phyloP scores from a whole-genome alignment of 2,329 filamentous ascomycete genomes.

The Erysiphe pulchra region DNA sequence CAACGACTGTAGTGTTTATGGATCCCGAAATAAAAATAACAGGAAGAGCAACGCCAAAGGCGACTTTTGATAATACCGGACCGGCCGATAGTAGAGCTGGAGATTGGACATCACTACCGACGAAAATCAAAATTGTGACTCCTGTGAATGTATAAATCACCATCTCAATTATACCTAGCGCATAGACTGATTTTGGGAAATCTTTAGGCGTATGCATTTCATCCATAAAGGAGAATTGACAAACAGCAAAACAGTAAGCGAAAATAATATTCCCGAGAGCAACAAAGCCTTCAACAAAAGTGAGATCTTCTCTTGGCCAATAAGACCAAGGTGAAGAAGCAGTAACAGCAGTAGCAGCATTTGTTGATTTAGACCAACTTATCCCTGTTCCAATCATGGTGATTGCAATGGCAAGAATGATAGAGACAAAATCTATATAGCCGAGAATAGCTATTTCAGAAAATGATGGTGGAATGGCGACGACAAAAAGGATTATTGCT shows the following conservation, averaged over 20 bases:
- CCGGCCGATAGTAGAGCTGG: slow-evolving; percentile 32
- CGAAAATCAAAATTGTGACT: slow-evolving; percentile 32
- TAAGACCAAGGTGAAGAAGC: slow-evolving; percentile 4
- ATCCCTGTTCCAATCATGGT: slow-evolving; percentile 22
- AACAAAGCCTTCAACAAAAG: slow-evolving; percentile 21
- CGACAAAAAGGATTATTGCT: neutral
- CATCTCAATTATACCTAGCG: slow-evolving; percentile 26
- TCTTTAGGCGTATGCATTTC: slow-evolving; percentile 15
- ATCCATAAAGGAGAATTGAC: slow-evolving; percentile 11
- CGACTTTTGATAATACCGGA: slow-evolving; percentile 24
- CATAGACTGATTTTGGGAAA: slow-evolving; percentile 16
- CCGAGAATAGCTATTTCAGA: slow-evolving; percentile 28
- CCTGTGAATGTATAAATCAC: slow-evolving; percentile 30
- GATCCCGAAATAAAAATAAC: slow-evolving; percentile 37
- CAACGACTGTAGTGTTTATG: slow-evolving; percentile 29
- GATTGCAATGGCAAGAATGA: slow-evolving; percentile 17
- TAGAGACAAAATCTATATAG: slow-evolving; percentile 24
- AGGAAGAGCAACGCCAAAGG: slow-evolving; percentile 32
- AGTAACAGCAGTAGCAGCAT: neutral
- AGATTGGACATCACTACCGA: slow-evolving; percentile 25
- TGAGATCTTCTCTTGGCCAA: slow-evolving; percentile 9
- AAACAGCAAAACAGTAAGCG: slow-evolving; percentile 19
- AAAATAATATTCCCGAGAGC: slow-evolving; percentile 32
- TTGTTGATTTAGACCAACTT: slow-evolving; percentile 10
- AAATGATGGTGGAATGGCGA: slow-evolving; percentile 30